Evolutionary conservation across 2,329 filamentous ascomycete genomes (phyloP), one percentile per base, ranked within the genome.

Genomic region (Colletotrichum tamarilloi): DNA sequence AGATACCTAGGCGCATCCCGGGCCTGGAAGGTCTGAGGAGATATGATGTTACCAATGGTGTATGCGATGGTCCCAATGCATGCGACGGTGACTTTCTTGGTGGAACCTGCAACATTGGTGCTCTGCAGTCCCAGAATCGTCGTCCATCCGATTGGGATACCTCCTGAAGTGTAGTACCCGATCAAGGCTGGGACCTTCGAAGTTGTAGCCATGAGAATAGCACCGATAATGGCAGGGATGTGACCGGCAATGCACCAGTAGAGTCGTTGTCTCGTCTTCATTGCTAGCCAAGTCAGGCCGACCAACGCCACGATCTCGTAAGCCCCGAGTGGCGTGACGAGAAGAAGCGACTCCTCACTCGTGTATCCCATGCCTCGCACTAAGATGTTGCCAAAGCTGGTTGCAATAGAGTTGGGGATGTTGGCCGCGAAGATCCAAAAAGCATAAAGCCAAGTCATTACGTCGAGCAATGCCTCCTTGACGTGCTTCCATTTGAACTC

Each of bases 401-500:
- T 74, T 2, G 78, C 72, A n/a, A 77, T 80, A 24, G 79, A 80
- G 55, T 81, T 81, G 24, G 80, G 79, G 46, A 82, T 79, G 55
- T 77, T 79, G 14, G 68, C 71, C 22, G 76, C 74, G 5, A 81
- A 66, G 24, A 77, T 75, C 46, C 78, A 76, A 22, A 77, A 59
- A 11, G 80, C 72, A 26, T 81, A 73, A 8, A 78, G 65, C 78
- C 79, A 80, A 1, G 75, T 72, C 65, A 80, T 80, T 11, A 69
- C 35, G 30, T 81, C 79, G 9, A 75, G 58, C 6, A 80, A 53
- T 0, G 76, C 78, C 63, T 81, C 81, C 62, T 79, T 79, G 52
- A 92, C 82, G 77, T 94, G 92, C 67, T 92, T 89, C 77, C 85
- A 79, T 77, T 92, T 92, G 81, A 90, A 92, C 75, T 93, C 89